Base-by-base conservation (phyloP, 148 eudicot species). In the Bassia scoparia region DNA sequence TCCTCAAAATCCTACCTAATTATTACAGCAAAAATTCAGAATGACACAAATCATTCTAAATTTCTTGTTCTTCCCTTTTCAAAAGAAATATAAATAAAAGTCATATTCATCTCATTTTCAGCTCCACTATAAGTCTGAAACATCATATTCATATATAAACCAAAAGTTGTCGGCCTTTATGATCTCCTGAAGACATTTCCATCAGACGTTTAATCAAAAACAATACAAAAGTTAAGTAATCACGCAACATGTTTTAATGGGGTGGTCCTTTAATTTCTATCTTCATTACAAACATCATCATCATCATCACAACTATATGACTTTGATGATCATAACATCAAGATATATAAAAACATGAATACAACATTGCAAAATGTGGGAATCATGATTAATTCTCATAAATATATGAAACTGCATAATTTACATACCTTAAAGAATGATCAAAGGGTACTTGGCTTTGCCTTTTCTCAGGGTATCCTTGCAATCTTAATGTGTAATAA, bases 161-260 rank as follows among this genome's bases (percentile, higher is more conserved):
- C 71, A 35, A 34, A 31, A 79, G 38, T 63, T 79, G 82, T 79
- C 82, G 70, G 67, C 82, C 82, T 70, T 79, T 79, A 37, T 33
- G 55, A 68, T 63, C 38, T 62, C 74, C 55, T 41, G 18, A 30
- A 68, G 49, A 69, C 71, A 69, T 69, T 66, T 55, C 64, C 67
- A 70, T 20, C 75, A 50, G 27, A 31, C 48, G 29, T 59, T 8
- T 23, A 23, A 30, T 52, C 26, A 21, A 74, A 72, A 67, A 68
- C 70, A 5, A 58, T 21, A 2, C 13, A 31, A n/a, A 49, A 52
- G n/a, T n/a, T 31, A 38, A n/a, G n/a, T 52, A 70, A 70, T 79
- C 67, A 74, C 62, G 69, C 65, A 50, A 55, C 50, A 48, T 53
- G 13, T 26, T 20, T 53, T 61, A 20, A 0, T 67, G 53, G 70